Base-by-base conservation (phyloP, 2,329 filamentous ascomycete species). In the Pyrenochaeta sp. region DNA sequence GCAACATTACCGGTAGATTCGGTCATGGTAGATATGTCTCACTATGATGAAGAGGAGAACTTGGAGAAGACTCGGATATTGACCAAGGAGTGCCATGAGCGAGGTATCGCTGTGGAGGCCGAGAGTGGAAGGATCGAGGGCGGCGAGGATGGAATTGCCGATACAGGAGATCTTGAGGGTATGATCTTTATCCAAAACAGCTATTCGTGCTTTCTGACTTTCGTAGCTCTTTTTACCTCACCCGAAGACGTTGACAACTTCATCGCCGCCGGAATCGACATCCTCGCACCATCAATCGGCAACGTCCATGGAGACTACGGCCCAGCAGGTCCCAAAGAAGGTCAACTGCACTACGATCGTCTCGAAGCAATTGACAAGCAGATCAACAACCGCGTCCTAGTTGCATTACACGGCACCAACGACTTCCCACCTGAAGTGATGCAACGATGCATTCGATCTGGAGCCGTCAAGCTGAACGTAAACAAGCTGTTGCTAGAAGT, bases 21-120 rank as follows among this genome's bases (percentile, higher is more conserved):
- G 51, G 88, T 90, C 64, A 89, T 90, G 86, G 82, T 89, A 0
- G 87, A 90, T 65, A 89, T 89, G 85, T 83, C 79, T 42, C 86
- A 89, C 65, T 83, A 86, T 57, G 85, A 87, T 55, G 84, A 88
- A 68, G 84, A 86, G 51, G 85, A 88, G 70, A 89, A 89, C 58
- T 72, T 90, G 19, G 74, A 77, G 6, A 77, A 81, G 59, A 89
- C 86, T 10, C 74, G 74, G 35, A 79, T 85, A 44, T 69, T 88
- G 32, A 82, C 83, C 0, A 73, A 71, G 19, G 82, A 85, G 55
- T 87, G 85, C 58, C 81, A 87, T 60, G 80, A 72, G 39, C 74
- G 78, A 17, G 83, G 83, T 1, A 88, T 89, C 48, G 81, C 83
- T 3, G 84, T 85, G 0, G 86, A 89, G 61, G 86, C 85, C 0